phyloP scores from a whole-genome alignment of 1,284 basidiomycete genomes.

The Tilletia setariae region DNA sequence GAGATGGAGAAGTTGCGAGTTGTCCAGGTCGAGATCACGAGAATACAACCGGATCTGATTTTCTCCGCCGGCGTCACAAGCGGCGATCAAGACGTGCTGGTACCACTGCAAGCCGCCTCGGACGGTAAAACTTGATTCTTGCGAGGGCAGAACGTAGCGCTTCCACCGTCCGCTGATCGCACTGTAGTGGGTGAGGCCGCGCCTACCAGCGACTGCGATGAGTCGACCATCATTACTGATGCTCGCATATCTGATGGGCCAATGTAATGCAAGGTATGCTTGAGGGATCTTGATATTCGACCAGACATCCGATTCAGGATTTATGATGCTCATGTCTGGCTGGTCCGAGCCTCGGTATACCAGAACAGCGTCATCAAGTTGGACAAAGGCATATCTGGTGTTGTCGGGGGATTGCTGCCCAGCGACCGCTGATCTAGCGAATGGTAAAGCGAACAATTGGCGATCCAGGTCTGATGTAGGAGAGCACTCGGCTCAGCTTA shows the following conservation, averaged over 20 bases:
- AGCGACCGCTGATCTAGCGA: slow-evolving; percentile 90
- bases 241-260: slow-evolving; percentile 90
- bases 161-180: slow-evolving; percentile 94
- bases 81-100: slow-evolving; percentile 88
- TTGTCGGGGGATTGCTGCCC: slow-evolving; percentile 90
- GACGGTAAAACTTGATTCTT: slow-evolving; percentile 84
- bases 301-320: slow-evolving; percentile 98
- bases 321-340: slow-evolving; percentile 95
- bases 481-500: neutral
- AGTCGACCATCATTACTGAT: slow-evolving; percentile 86
- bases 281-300: slow-evolving; percentile 90
- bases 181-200: slow-evolving; percentile 90
- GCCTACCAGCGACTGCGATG: slow-evolving; percentile 85
- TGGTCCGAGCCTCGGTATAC: slow-evolving; percentile 97
- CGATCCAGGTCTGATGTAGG: slow-evolving; percentile 20
- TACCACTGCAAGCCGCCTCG: slow-evolving; percentile 94
- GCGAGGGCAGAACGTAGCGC: slow-evolving; percentile 73
- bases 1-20: slow-evolving; percentile 76
- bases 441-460: slow-evolving; percentile 68
- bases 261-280: slow-evolving; percentile 81
- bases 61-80: slow-evolving; percentile 59
- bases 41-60: slow-evolving; percentile 78
- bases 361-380: slow-evolving; percentile 87
- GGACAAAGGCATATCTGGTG: slow-evolving; percentile 87
- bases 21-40: slow-evolving; percentile 85